Conservation (phyloP, 2,329 filamentous ascomycete genomes). For the Drechslerella stenobrocha region DNA sequence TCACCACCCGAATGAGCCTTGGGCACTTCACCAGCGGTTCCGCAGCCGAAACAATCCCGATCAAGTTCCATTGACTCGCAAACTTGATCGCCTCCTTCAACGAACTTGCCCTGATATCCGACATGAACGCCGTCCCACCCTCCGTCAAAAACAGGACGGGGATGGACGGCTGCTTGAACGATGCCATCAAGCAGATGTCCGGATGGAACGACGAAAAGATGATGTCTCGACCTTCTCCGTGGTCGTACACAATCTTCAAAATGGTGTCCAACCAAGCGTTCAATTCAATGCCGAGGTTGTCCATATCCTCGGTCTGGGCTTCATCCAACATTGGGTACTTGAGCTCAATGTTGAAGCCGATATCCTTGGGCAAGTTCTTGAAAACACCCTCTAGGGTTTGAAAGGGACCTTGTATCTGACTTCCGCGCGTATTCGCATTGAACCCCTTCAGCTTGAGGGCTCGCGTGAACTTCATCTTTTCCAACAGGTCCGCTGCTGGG, state of each 20-base stretch:
- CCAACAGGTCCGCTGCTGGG: slow-evolving; percentile 63
- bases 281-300: slow-evolving; percentile 90
- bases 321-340: slow-evolving; percentile 99
- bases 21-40: slow-evolving; percentile 88
- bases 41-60: slow-evolving; percentile 87
- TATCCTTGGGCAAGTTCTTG: slow-evolving; percentile 73
- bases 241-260: slow-evolving; percentile 83
- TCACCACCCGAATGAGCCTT: slow-evolving; percentile 77
- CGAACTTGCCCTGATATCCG: slow-evolving; percentile 85
- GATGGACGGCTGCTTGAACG: slow-evolving; percentile 85
- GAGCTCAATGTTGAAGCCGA: slow-evolving; percentile 98
- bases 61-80: slow-evolving; percentile 87
- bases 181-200: slow-evolving; percentile 89
- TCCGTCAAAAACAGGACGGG: slow-evolving; percentile 94
- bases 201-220: slow-evolving; percentile 98
- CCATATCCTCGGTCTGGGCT: slow-evolving; percentile 93
- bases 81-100: slow-evolving; percentile 95
- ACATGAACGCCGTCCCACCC: slow-evolving; percentile 76
- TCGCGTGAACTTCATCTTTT: slow-evolving; percentile 95
- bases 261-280: slow-evolving; percentile 97
- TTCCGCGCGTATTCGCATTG: slow-evolving; percentile 91
- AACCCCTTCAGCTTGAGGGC: slow-evolving; percentile 91
- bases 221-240: slow-evolving; percentile 80
- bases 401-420: slow-evolving; percentile 94
- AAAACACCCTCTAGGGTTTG: slow-evolving; percentile 94